These are phyloP conservation scores for Penicillium sp. DNA, from an alignment of 2,329 filamentous ascomycete genomes.

Conservation along the genomic window DNA sequence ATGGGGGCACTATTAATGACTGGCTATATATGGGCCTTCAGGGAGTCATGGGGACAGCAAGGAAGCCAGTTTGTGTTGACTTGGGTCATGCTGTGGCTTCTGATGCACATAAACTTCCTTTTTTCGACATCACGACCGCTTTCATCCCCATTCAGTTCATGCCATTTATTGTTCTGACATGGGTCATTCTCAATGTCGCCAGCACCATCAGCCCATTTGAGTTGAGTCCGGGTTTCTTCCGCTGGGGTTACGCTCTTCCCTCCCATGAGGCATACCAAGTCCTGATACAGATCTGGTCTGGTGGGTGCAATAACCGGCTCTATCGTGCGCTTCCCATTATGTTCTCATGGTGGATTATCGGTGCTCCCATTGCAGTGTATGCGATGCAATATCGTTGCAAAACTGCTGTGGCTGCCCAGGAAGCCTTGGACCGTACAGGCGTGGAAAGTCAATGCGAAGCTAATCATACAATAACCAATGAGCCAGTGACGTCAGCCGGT, in stretches of 20 bases:
- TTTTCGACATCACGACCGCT: conserved; percentile 41
- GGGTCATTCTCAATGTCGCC: conserved; percentile 42
- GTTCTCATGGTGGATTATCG: conserved; percentile 39
- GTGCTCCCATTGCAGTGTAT: background rate
- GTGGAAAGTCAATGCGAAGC: background rate
- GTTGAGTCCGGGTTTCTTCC: conserved; percentile 40
- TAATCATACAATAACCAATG: background rate
- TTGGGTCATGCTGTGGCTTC: conserved; percentile 43
- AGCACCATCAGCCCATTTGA: conserved; percentile 41
- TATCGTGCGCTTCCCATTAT: conserved; percentile 41
- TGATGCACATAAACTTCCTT: conserved; percentile 42
- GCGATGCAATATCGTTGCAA: conserved; percentile 1
- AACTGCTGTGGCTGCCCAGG: background rate
- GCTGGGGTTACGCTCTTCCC: conserved; percentile 40
- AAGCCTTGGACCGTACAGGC: background rate
- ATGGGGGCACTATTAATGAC: background rate
- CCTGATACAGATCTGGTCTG: conserved; percentile 43
- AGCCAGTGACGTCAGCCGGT: background rate
- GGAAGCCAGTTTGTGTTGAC: conserved; percentile 37
- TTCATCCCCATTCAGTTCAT: conserved; percentile 38
- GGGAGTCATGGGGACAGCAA: conserved; percentile 6
- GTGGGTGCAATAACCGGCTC: conserved; percentile 40
- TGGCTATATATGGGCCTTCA: conserved; percentile 2
- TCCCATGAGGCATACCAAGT: conserved; percentile 41
- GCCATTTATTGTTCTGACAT: conserved; percentile 42